Base-by-base conservation (phyloP, 495 filamentous ascomycete species). In the Glarea lozoyensis region DNA sequence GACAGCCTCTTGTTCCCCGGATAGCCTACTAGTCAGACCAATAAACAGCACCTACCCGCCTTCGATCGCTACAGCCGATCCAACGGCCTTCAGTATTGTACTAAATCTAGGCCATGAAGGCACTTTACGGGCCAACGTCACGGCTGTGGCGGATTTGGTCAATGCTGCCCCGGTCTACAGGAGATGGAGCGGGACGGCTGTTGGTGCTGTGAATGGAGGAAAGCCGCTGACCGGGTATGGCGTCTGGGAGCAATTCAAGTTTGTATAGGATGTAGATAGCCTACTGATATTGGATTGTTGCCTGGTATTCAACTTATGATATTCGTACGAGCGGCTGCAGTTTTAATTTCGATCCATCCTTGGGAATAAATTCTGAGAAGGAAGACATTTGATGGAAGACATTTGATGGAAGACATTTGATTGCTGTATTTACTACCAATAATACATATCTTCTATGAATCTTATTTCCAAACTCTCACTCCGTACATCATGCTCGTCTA, bases 11-110 rank as follows among this genome's bases (percentile, higher is more conserved):
- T 57, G 54, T 37, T 18, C 18, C 18, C 10, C 17, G 2, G 23
- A 13, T 13, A 32, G 39, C 1, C 29, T 52, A 3, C 30, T 30
- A 10, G 41, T 54, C 24, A 37, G 50, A 5, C 54, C 54, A 4
- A 15, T 29, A 7, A 48, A 52, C 22, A 35, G 16, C 17, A 29
- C 33, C 4, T 53, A 53, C 30, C 53, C 53, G 10, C 53, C 53
- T 4, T 23, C 10, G 5, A n/a, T 37, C 4, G 12, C 10, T 13
- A 25, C 32, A 1, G 42, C 36, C 0, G n/a, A 18, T 10, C 53
- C 53, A 10, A 7, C 19, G 0, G 53, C 44, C 2, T 53, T 53
- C 11, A 20, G 5, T 3, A 49, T 56, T 17, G 38, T 32, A 20
- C 19, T 56, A 5, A 24, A 53, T 37, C 13, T 48, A 10, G 50